Evolutionary conservation across 441 rosid genomes (phyloP).

Genomic region (Macaranga tanarius): DNA sequence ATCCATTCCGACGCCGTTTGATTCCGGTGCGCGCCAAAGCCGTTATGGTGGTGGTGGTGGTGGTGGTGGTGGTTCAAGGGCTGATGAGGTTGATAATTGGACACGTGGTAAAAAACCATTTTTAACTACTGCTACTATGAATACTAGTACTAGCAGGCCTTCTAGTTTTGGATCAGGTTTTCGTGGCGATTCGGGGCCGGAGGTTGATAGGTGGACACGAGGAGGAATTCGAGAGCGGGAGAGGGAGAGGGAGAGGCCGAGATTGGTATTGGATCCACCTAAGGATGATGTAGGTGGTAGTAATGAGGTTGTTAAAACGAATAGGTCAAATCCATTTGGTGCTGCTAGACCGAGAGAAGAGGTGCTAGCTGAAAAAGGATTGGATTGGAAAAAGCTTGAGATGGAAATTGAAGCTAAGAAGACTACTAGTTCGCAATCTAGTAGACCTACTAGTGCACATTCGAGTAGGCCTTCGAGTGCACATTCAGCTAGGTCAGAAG

Average conservation of each 20-base stretch:
- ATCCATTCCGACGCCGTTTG: conserved; percentile 37
- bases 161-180: conserved; percentile 68
- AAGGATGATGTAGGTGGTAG: conserved; percentile 43
- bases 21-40: conserved; percentile 51
- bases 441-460: conserved; percentile 80
- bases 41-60: conserved; percentile 41
- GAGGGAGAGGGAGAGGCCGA: conserved; percentile 52
- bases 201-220: conserved; percentile 67
- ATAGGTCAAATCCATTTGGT: conserved; percentile 80
- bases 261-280: conserved; percentile 66
- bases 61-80: conserved; percentile 44
- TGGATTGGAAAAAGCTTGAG: conserved; percentile 89
- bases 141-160: conserved; percentile 31
- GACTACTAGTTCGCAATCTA: conserved; percentile 34
- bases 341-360: conserved; percentile 93
- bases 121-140: conserved; percentile 21
- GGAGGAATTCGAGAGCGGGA: conserved; percentile 46
- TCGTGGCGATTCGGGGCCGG: conserved; percentile 48
- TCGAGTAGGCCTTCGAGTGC: conserved; percentile 97
- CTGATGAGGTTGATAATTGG: conserved; percentile 59
- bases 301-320: conserved; percentile 49
- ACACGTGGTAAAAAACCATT: conserved; percentile 51
- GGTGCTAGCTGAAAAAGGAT: conserved; percentile 88
- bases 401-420: conserved; percentile 74
- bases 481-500: conserved; percentile 83